These are phyloP conservation scores for Carex kokanica DNA, from an alignment of 176 grass and related monocot genomes.

Conservation along the genomic window DNA sequence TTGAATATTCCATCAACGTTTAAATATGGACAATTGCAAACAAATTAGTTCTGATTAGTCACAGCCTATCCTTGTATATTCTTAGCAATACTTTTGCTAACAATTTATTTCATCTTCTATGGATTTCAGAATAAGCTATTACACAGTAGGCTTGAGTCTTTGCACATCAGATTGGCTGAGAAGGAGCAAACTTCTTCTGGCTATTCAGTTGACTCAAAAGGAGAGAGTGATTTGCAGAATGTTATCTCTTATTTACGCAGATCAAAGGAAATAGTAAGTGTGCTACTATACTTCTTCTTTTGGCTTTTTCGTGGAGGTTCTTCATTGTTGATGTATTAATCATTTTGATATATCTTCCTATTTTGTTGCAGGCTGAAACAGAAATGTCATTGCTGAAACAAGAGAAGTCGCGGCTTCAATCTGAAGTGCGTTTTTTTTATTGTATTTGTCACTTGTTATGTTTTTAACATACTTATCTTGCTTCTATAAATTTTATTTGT, in stretches of 20 bases:
- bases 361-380: slow-evolving; percentile 78
- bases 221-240: slow-evolving; percentile 68
- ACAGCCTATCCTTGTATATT: not conserved
- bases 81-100: slow-evolving; percentile 18
- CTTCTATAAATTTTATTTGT: not conserved
- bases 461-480: not conserved
- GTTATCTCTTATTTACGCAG: slow-evolving; percentile 82
- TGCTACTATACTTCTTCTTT: slow-evolving; percentile 11
- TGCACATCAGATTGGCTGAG: slow-evolving; percentile 86
- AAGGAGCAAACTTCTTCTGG: slow-evolving; percentile 62
- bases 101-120: slow-evolving; percentile 22
- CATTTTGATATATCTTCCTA: not conserved
- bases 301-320: not conserved
- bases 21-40: not conserved
- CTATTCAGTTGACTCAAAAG: slow-evolving; percentile 54
- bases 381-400: slow-evolving; percentile 92
- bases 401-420: slow-evolving; percentile 77
- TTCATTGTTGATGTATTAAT: not conserved
- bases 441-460: not conserved
- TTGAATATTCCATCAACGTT: not conserved
- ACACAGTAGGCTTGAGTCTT: slow-evolving; percentile 66
- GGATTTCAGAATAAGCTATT: slow-evolving; percentile 81
- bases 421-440: slow-evolving; percentile 60
- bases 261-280: slow-evolving; percentile 96
- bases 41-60: not conserved